Conservation (phyloP, 202 grass and related monocot species). For the Musa balbisiana region DNA sequence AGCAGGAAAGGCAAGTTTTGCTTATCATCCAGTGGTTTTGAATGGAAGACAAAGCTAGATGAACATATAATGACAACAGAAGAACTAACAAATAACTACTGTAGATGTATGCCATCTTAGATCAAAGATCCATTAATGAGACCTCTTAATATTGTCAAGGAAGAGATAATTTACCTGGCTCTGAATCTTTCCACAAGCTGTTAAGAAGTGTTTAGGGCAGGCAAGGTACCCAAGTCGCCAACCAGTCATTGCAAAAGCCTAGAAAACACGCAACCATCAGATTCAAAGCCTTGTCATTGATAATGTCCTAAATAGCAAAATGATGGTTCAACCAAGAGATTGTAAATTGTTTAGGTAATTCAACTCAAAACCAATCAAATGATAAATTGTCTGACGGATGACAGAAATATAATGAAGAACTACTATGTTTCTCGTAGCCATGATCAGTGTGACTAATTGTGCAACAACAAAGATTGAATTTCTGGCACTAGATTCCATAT, state of each 20-base stretch:
- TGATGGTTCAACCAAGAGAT: background rate
- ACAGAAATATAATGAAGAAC: background rate
- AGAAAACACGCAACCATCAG: background rate
- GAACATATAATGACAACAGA: too few relatives aligned
- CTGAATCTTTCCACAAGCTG: constrained; percentile 89
- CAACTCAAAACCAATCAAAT: background rate
- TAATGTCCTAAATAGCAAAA: background rate
- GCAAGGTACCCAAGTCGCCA: constrained; percentile 95
- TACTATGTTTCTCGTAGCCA: background rate
- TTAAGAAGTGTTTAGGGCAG: constrained; percentile 69
- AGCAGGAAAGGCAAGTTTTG: too few relatives aligned
- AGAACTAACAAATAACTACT: too few relatives aligned
- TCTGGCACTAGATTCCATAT: background rate
- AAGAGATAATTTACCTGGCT: constrained; percentile 50
- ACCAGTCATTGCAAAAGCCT: constrained; percentile 98
- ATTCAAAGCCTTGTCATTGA: background rate
- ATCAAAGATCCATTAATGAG: background rate
- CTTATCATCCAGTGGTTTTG: too few relatives aligned
- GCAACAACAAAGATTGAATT: background rate
- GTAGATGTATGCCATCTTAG: background rate
- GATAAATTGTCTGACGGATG: background rate
- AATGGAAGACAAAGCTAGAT: too few relatives aligned
- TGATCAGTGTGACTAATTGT: background rate
- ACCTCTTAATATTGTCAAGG: background rate
- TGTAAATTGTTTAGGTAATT: background rate